Conservation (phyloP, 2,329 filamentous ascomycete species). For the Cordyceps cicadae region DNA sequence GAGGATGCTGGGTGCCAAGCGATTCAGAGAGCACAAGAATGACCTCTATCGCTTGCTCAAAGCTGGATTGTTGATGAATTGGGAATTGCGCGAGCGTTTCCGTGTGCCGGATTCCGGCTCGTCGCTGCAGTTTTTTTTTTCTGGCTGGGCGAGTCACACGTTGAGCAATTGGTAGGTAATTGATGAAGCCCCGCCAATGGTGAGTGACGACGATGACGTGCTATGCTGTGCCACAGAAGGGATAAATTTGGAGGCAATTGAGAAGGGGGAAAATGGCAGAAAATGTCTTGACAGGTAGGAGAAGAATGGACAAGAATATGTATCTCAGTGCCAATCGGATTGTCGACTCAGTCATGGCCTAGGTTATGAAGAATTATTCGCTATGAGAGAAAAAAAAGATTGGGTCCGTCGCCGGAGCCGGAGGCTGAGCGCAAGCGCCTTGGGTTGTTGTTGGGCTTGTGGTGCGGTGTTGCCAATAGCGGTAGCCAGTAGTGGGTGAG, state of each 20-base stretch:
- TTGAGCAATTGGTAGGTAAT: background rate
- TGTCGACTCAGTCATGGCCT: background rate
- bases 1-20: background rate
- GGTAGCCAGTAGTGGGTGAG: too few relatives aligned
- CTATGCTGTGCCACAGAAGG: background rate
- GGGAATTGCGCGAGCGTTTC: background rate
- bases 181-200: constrained; percentile 1
- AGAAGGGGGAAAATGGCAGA: too few relatives aligned
- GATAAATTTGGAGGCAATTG: background rate
- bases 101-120: background rate
- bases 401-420: constrained; percentile 13
- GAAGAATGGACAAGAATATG: background rate
- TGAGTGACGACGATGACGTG: background rate
- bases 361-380: too few relatives aligned
- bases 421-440: constrained; percentile 6
- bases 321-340: background rate
- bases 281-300: background rate
- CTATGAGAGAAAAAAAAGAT: constrained; percentile 12
- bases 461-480: too few relatives aligned
- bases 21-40: background rate
- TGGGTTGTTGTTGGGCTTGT: background rate
- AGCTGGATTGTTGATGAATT: background rate
- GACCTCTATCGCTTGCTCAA: background rate
- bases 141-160: constrained; percentile 1
- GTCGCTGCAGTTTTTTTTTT: constrained; percentile 3